These are phyloP conservation scores for Narthecium ossifragum DNA, from an alignment of 106 monocot genomes.

Conservation along the genomic window DNA sequence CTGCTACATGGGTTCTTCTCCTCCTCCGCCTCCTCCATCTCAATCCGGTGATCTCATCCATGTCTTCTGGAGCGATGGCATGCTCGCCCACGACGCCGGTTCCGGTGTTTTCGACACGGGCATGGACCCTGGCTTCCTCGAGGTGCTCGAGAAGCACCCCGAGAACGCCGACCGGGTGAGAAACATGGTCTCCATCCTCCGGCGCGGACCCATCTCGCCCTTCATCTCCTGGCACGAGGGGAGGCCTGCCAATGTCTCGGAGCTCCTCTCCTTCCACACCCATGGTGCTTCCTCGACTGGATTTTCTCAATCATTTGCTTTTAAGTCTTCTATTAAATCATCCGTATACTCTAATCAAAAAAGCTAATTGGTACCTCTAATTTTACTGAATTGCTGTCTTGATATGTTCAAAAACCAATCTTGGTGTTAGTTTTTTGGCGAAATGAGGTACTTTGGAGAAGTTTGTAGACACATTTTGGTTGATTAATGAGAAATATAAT, in stretches of 20 bases:
- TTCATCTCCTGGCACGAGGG: conserved; percentile 66
- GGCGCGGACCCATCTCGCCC: conserved; percentile 65
- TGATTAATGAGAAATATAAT: no score
- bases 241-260: conserved; percentile 38
- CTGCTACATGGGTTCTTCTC: no score
- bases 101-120: conserved; percentile 84
- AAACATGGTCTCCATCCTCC: conserved; percentile 91
- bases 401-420: background rate
- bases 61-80: conserved; percentile 83
- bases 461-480: no score
- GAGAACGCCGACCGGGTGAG: conserved; percentile 83
- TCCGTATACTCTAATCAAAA: no score
- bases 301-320: no score
- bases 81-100: conserved; percentile 68
- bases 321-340: no score
- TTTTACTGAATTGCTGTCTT: background rate
- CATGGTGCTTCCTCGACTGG: conserved; percentile 17
- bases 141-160: conserved; percentile 85
- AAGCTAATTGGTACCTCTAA: no score
- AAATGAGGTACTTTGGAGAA: no score
- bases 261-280: conserved; percentile 83
- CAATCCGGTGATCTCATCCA: conserved; percentile 21
- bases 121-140: conserved; percentile 74
- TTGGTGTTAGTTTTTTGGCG: no score
- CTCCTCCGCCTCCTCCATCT: conserved; percentile 1